phyloP scores from a whole-genome alignment of 2,329 filamentous ascomycete genomes.

The Albifimbria verrucaria region DNA sequence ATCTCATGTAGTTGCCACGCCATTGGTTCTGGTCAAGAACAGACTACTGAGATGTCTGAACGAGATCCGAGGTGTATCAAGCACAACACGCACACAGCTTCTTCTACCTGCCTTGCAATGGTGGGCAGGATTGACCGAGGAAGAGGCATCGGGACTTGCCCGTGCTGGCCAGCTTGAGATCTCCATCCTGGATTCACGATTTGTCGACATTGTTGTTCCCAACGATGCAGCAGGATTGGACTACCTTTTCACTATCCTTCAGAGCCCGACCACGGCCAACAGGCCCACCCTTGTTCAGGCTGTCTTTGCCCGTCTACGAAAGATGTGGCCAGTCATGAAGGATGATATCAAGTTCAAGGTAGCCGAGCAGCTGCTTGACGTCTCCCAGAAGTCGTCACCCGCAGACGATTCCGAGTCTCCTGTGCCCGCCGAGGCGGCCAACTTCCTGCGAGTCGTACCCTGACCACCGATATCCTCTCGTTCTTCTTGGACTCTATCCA shows the following conservation, averaged over 20 bases:
- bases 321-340: conserved; percentile 72
- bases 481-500: conserved; percentile 73
- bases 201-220: conserved; percentile 50
- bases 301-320: conserved; percentile 65
- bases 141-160: conserved; percentile 44
- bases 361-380: conserved; percentile 60
- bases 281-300: conserved; percentile 54
- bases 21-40: conserved; percentile 66
- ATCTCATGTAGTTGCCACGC: conserved; percentile 67
- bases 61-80: conserved; percentile 68
- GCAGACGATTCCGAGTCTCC: conserved; percentile 30
- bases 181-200: conserved; percentile 36
- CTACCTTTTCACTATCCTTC: conserved; percentile 46
- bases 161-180: conserved; percentile 39
- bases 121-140: conserved; percentile 59
- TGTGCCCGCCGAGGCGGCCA: conserved; percentile 59
- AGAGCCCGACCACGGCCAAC: conserved; percentile 34
- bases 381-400: conserved; percentile 46
- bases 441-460: conserved; percentile 69
- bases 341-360: conserved; percentile 56
- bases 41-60: conserved; percentile 70
- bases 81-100: conserved; percentile 65
- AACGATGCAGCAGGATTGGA: conserved; percentile 52
- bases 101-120: conserved; percentile 71
- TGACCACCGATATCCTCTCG: conserved; percentile 69